phyloP scores from a whole-genome alignment of 2,329 filamentous ascomycete genomes.

The Canariomyces notabilis region DNA sequence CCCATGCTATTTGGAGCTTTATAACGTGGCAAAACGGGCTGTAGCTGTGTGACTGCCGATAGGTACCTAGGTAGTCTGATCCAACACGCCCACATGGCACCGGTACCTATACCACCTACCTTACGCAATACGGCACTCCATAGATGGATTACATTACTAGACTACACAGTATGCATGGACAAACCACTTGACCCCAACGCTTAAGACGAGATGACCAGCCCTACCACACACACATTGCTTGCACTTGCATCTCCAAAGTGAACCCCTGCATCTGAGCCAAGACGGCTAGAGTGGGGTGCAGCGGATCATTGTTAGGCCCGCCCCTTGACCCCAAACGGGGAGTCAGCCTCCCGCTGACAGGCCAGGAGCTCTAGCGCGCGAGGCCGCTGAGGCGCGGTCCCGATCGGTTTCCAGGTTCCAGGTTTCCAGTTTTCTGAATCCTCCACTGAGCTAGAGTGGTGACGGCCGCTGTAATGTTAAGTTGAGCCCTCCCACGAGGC shows the following conservation, averaged over 20 bases:
- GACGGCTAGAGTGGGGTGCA: background rate
- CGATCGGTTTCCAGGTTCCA: background rate
- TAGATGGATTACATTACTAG: too few species aligned
- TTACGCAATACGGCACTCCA: too few species aligned
- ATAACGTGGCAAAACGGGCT: too few species aligned
- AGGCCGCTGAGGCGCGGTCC: constrained; percentile 9
- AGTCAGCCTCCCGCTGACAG: background rate
- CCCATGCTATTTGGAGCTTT: too few species aligned
- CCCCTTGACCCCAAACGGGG: background rate
- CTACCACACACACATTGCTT: too few species aligned
- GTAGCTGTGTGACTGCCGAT: too few species aligned
- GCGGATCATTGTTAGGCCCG: constrained; percentile 21
- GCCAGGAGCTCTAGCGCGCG: background rate
- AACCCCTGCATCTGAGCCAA: constrained; percentile 21
- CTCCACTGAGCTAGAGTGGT: constrained; percentile 5
- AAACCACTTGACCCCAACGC: constrained; percentile 17
- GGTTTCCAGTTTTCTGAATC: too few species aligned
- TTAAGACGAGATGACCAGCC: constrained; percentile 17
- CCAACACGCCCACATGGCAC: too few species aligned
- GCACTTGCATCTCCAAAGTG: too few species aligned
- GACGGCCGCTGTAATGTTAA: background rate
- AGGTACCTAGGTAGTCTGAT: too few species aligned
- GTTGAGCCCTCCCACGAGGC: constrained; percentile 8
- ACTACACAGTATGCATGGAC: too few species aligned
- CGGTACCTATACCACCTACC: too few species aligned